Conservation (phyloP, 352 stramenopile species). For the Phytopythium mirpurense region DNA sequence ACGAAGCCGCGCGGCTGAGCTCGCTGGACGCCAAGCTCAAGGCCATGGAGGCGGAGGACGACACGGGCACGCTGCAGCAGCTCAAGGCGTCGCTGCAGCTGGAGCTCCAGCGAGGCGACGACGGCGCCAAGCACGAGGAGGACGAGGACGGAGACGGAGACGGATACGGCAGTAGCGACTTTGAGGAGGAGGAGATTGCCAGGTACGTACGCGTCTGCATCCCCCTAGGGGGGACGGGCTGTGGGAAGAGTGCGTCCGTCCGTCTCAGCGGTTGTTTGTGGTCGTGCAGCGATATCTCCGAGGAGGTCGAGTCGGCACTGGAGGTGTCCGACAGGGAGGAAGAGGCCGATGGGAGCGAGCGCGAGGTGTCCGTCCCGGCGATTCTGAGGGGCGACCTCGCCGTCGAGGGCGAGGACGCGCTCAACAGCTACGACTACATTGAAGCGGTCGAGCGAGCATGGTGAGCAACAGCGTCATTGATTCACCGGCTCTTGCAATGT, state of each 20-base stretch:
- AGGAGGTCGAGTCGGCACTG: constrained; percentile 52
- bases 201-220: too few species aligned
- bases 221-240: too few species aligned
- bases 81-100: constrained; percentile 68
- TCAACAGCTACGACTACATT: constrained; percentile 86
- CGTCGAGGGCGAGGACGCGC: constrained; percentile 53
- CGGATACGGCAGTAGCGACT: constrained; percentile 78
- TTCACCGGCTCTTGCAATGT: background rate
- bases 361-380: constrained; percentile 6
- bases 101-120: constrained; percentile 32
- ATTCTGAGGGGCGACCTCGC: constrained; percentile 36
- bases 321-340: constrained; percentile 50
- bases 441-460: constrained; percentile 55
- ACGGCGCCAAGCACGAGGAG: constrained; percentile 8
- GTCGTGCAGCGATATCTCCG: constrained; percentile 55
- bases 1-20: constrained; percentile 48
- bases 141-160: constrained; percentile 41
- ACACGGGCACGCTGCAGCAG: constrained; percentile 71
- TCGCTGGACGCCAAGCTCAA: constrained; percentile 75
- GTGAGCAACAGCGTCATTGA: constrained; percentile 8
- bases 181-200: constrained; percentile 72
- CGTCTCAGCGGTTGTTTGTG: background rate
- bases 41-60: constrained; percentile 81
- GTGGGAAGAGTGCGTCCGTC: too few species aligned
- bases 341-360: constrained; percentile 4